Percentiles rank a stretch among this genome's conserved stretches.
These are phyloP conservation scores for Cavenderia fasciculata DNA, from an alignment of 78 protist genomes.

Conservation along the genomic window DNA sequence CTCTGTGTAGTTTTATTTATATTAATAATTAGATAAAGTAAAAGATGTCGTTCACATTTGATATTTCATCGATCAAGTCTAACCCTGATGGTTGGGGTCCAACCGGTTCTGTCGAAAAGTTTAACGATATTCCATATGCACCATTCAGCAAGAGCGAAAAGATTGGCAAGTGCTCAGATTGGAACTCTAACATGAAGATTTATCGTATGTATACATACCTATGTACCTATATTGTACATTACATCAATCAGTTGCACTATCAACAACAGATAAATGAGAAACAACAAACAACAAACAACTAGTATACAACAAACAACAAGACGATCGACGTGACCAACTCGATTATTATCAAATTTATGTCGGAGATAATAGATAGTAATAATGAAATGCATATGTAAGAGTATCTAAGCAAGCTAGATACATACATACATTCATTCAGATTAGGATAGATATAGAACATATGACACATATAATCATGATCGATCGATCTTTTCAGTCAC, in stretches of 20 bases:
- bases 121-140: constrained; percentile 69
- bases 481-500: no score
- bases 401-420: not conserved
- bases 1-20: not conserved
- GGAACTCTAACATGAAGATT: constrained; percentile 48
- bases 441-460: not conserved
- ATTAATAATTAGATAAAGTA: not conserved
- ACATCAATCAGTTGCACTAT: no score
- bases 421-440: not conserved
- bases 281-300: no score
- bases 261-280: no score
- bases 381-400: not conserved
- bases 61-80: constrained; percentile 11
- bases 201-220: constrained; percentile 37
- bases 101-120: constrained; percentile 38
- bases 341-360: not conserved
- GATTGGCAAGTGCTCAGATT: constrained; percentile 77
- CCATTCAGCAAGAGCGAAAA: constrained; percentile 74
- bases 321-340: no score
- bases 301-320: no score
- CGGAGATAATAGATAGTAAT: not conserved
- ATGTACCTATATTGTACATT: no score
- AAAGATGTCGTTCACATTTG: constrained; percentile 33
- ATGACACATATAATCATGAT: no score
- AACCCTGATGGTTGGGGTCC: constrained; percentile 78